Percentiles rank a stretch among this genome's conserved stretches.
phyloP scores from a whole-genome alignment of 345 rosid genomes.

The Erysimum cheiranthoides region DNA sequence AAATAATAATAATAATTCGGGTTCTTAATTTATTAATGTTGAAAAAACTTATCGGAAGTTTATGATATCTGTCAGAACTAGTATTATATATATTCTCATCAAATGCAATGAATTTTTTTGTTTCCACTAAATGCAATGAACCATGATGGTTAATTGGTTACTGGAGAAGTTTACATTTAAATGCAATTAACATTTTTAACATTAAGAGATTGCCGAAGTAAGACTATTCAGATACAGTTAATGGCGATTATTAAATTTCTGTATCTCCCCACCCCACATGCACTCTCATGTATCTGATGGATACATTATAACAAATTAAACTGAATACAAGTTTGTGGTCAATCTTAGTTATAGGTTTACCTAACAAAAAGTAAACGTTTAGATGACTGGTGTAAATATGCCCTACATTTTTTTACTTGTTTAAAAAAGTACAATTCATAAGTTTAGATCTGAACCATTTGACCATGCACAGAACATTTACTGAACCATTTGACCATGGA shows the following conservation, averaged over 20 bases:
- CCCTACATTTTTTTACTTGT: not conserved
- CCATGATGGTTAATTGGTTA: slow-evolving; percentile 33
- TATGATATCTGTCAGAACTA: slow-evolving; percentile 31
- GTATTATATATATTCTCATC: slow-evolving; percentile 23
- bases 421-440: not conserved
- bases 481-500: not conserved
- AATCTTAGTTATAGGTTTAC: slow-evolving; percentile 2
- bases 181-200: not conserved
- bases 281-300: slow-evolving; percentile 19
- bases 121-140: slow-evolving; percentile 42
- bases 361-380: not conserved
- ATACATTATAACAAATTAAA: slow-evolving; percentile 1
- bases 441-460: not conserved
- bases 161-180: slow-evolving; percentile 5
- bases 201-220: slow-evolving; percentile 10
- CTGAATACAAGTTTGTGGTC: not conserved
- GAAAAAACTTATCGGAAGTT: slow-evolving; percentile 36
- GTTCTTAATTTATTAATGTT: slow-evolving; percentile 27
- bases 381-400: not conserved
- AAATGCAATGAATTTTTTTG: slow-evolving; percentile 39
- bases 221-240: slow-evolving; percentile 13
- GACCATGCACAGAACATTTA: too few species aligned
- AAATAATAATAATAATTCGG: slow-evolving; percentile 3
- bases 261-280: not conserved
- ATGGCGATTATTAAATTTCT: not conserved